Base-by-base conservation (phyloP, 1,284 basidiomycete genomes). In the Ceratobasidium theobromae region DNA sequence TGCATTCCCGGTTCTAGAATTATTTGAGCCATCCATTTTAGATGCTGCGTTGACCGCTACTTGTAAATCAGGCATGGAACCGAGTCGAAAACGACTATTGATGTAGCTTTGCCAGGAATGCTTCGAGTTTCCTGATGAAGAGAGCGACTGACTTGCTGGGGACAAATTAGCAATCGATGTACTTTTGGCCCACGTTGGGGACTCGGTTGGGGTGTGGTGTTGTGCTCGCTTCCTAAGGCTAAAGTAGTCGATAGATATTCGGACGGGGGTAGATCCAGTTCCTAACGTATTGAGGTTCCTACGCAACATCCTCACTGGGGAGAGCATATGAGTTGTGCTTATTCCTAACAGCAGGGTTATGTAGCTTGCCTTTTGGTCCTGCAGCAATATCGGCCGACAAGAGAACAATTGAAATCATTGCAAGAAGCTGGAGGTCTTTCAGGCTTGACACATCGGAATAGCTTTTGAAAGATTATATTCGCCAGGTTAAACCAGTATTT, bases 391-490 rank as follows among this genome's bases (percentile, higher is more conserved):
- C 69, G 16, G 67, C 58, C 21, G 67, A 65, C 9, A 70, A 32
- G 5, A 70, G 41, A 12, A 69, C 41, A 23, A 70, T 55, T 21
- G 69, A 69, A 5, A 70, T 41, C 69, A 70, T 70, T 11, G 69
- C 69, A 11, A 70, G 66, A 49, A 70, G 62, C 53, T 70, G 69
- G 8, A 70, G 16, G 35, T 70, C 68, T 49, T 66, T 57, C 8
- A 21, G 60, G n/a, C 45, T 27, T 14, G 65, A 32, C 32, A 66
- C 53, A 30, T 67, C 43, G 16, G 69, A 45, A 43, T 69, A 70
- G n/a, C 67, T 70, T 18, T 23, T 38, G 9, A 8, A 38, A 38
- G 9, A 38, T 38, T 8, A 38, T 8, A 8, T 38, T 8, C n/a
- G n/a, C n/a, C 16, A 38, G 8, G 16, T 38, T 38, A 38, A 8